These are phyloP conservation scores for Corylus avellana DNA, from an alignment of 306 rosid genomes.

Conservation along the genomic window DNA sequence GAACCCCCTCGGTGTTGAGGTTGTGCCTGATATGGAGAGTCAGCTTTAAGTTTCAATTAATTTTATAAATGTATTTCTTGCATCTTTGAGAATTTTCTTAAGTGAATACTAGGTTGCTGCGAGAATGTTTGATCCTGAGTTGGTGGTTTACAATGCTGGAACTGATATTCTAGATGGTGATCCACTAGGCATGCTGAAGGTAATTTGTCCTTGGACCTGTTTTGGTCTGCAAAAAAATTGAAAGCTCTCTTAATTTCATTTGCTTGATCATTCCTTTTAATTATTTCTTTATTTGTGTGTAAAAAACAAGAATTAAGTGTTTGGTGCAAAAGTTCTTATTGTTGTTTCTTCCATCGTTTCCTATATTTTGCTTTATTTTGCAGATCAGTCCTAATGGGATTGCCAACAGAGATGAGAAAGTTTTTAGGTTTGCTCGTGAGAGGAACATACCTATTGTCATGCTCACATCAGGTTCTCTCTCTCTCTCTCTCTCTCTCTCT, in stretches of 20 bases:
- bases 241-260: constrained; percentile 19
- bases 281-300: constrained; percentile 4
- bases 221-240: constrained; percentile 13
- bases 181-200: constrained; percentile 86
- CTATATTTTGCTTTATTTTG: constrained; percentile 23
- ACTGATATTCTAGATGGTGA: constrained; percentile 95
- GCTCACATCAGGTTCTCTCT: constrained; percentile 86
- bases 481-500: constrained; percentile 14
- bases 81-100: background rate
- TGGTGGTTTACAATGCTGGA: constrained; percentile 88
- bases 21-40: background rate
- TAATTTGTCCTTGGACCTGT: constrained; percentile 35
- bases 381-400: constrained; percentile 92
- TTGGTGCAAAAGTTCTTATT: background rate
- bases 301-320: constrained; percentile 7
- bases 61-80: background rate
- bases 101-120: constrained; percentile 60
- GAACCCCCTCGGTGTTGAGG: too few species aligned
- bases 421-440: constrained; percentile 73
- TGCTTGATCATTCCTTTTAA: constrained; percentile 19
- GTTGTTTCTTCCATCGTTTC: constrained; percentile 22
- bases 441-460: constrained; percentile 81
- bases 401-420: constrained; percentile 82
- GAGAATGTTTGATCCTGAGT: constrained; percentile 64
- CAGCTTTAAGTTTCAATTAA: background rate